These are phyloP conservation scores for Colletotrichum sp. DNA, from an alignment of 2,329 filamentous ascomycete genomes.

Conservation along the genomic window DNA sequence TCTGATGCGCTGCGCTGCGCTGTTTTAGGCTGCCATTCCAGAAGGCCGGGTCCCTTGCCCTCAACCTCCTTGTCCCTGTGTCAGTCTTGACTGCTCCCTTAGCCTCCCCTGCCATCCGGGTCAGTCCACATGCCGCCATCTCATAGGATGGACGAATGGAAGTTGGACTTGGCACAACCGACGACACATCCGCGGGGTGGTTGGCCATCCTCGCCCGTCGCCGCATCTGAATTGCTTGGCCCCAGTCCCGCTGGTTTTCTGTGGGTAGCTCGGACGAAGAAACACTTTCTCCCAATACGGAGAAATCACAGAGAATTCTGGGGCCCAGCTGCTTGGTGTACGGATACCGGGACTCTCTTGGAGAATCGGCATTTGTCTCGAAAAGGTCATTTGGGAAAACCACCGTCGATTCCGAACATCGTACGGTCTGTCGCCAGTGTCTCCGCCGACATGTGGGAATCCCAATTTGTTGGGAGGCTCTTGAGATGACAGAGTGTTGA, in stretches of 20 bases:
- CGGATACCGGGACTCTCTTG: not conserved
- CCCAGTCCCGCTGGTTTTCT: not conserved
- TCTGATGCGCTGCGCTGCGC: not conserved
- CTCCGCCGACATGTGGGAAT: slow-evolving; percentile 6
- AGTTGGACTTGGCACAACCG: slow-evolving; percentile 17
- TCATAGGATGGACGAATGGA: slow-evolving; percentile 22
- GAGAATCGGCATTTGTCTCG: not conserved
- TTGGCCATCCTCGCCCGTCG: not conserved
- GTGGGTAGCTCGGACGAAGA: not conserved
- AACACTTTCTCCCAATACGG: not conserved
- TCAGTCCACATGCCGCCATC: slow-evolving; percentile 15
- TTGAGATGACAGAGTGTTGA: slow-evolving; percentile 14
- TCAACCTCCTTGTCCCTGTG: not conserved
- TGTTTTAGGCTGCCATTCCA: slow-evolving; percentile 15
- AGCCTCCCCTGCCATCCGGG: slow-evolving; percentile 10
- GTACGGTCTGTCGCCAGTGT: not conserved
- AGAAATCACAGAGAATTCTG: not conserved
- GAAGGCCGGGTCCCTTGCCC: slow-evolving; percentile 13
- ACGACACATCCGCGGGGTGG: not conserved
- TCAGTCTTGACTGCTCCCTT: not conserved
- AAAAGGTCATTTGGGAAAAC: not conserved
- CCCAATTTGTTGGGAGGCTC: slow-evolving; percentile 8
- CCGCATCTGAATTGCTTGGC: not conserved
- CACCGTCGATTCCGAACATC: slow-evolving; percentile 7
- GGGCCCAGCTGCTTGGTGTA: not conserved